These are phyloP conservation scores for Astrocystis sublimbata DNA, from an alignment of 495 filamentous ascomycete species.

Conservation along the genomic window DNA sequence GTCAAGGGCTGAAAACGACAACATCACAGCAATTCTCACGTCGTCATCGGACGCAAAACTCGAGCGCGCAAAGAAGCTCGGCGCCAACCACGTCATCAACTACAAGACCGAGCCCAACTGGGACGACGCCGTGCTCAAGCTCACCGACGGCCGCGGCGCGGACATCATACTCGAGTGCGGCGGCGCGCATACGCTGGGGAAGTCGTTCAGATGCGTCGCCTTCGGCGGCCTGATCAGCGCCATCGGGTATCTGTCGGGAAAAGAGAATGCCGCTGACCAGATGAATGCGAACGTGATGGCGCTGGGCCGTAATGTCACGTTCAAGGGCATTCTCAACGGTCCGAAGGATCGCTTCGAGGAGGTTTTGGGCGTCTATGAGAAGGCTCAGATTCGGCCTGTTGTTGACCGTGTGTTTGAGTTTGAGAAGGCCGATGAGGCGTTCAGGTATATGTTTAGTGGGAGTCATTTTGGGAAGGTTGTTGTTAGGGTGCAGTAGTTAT, in stretches of 20 bases:
- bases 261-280: conserved; percentile 45
- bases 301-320: conserved; percentile 38
- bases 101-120: conserved; percentile 46
- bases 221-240: conserved; percentile 48
- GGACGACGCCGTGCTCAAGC: conserved; percentile 40
- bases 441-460: conserved; percentile 47
- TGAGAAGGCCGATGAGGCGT: conserved; percentile 41
- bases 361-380: conserved; percentile 35
- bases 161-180: conserved; percentile 56
- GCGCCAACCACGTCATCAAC: conserved; percentile 48
- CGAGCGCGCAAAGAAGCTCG: conserved; percentile 40
- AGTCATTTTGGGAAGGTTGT: conserved; percentile 52
- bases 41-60: conserved; percentile 49
- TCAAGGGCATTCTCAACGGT: conserved; percentile 40
- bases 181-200: conserved; percentile 44
- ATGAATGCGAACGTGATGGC: conserved; percentile 43
- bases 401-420: conserved; percentile 40
- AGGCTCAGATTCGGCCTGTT: conserved; percentile 39
- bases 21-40: conserved; percentile 48
- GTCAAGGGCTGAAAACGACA: background rate
- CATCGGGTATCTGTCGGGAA: conserved; percentile 46
- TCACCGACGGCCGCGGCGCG: conserved; percentile 40
- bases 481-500: conserved; percentile 30
- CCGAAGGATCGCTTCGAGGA: conserved; percentile 40
- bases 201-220: conserved; percentile 43